Percentiles rank a stretch among this genome's conserved stretches.
Conservation (phyloP, 495 filamentous ascomycete genomes). For the Xylaria acuta region DNA sequence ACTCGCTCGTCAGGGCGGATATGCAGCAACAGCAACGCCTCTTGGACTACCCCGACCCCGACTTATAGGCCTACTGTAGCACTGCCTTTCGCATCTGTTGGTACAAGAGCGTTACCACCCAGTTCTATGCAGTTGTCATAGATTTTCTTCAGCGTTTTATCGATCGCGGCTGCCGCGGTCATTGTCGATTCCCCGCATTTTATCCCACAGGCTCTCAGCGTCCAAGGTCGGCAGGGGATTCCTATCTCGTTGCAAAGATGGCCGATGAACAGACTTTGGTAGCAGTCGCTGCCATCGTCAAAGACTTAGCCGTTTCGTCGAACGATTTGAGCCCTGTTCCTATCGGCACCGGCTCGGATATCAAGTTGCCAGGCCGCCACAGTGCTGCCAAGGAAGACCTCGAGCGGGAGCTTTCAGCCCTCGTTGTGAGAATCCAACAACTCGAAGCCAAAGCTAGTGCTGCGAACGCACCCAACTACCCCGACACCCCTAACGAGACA, state of each 20-base stretch:
- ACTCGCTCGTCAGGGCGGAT: conserved; percentile 35
- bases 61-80: conserved; percentile 25
- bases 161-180: conserved; percentile 47
- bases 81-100: conserved; percentile 27
- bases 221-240: not conserved
- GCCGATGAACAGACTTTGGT: conserved; percentile 66
- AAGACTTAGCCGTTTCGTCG: conserved; percentile 62
- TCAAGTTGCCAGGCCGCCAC: conserved; percentile 69
- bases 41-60: conserved; percentile 31
- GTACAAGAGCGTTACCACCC: conserved; percentile 15
- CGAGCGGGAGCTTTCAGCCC: conserved; percentile 72
- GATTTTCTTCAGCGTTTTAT: conserved; percentile 41
- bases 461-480: conserved; percentile 60
- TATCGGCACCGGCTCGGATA: conserved; percentile 47
- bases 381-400: conserved; percentile 69
- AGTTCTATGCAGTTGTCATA: conserved; percentile 55
- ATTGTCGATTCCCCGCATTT: conserved; percentile 1
- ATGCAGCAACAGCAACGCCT: conserved; percentile 35
- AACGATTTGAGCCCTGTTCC: conserved; percentile 37
- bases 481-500: conserved; percentile 68
- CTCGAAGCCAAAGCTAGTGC: conserved; percentile 70
- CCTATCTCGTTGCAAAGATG: conserved; percentile 46
- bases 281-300: conserved; percentile 68
- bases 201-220: not conserved
- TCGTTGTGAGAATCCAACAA: conserved; percentile 69